Conservation (phyloP, 768 basidiomycete genomes). For the Kwoniella shandongensis region DNA sequence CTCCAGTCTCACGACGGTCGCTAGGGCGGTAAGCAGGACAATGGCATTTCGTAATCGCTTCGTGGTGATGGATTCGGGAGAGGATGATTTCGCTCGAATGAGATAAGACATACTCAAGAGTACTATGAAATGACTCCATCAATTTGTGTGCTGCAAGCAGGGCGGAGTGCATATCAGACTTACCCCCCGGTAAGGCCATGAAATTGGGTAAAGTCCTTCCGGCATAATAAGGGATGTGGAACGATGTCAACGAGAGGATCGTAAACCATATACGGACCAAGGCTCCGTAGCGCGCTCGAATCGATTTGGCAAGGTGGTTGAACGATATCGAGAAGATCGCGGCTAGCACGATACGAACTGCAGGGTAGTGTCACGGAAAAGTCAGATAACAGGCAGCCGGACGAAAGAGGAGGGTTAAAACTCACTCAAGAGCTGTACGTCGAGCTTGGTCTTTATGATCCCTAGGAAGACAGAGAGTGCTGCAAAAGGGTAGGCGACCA, state of each 20-base stretch:
- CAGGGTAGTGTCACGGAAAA: not conserved
- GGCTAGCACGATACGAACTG: conserved; percentile 75
- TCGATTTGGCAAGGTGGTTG: conserved; percentile 64
- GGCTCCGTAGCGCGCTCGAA: conserved; percentile 66
- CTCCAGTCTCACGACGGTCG: conserved; percentile 78
- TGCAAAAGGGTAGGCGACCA: conserved; percentile 60
- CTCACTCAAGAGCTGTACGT: conserved; percentile 71
- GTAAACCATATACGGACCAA: conserved; percentile 59
- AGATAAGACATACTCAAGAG: conserved; percentile 26
- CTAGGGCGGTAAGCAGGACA: conserved; percentile 64
- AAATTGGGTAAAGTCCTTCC: conserved; percentile 92
- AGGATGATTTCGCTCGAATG: conserved; percentile 15
- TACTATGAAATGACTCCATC: conserved; percentile 11
- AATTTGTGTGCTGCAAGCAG: not conserved
- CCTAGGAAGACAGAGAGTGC: conserved; percentile 56
- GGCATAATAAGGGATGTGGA: conserved; percentile 92
- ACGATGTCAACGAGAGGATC: conserved; percentile 75
- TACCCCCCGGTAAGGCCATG: conserved; percentile 79
- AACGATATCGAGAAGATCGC: conserved; percentile 65
- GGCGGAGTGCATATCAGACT: conserved; percentile 11
- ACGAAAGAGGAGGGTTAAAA: too few species aligned
- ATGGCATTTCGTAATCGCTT: conserved; percentile 60
- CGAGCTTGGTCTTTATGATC: conserved; percentile 61
- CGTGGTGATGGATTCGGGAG: conserved; percentile 47
- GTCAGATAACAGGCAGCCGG: not conserved